phyloP scores from a whole-genome alignment of 768 basidiomycete species.

The Chlorophyllum brunneum region DNA sequence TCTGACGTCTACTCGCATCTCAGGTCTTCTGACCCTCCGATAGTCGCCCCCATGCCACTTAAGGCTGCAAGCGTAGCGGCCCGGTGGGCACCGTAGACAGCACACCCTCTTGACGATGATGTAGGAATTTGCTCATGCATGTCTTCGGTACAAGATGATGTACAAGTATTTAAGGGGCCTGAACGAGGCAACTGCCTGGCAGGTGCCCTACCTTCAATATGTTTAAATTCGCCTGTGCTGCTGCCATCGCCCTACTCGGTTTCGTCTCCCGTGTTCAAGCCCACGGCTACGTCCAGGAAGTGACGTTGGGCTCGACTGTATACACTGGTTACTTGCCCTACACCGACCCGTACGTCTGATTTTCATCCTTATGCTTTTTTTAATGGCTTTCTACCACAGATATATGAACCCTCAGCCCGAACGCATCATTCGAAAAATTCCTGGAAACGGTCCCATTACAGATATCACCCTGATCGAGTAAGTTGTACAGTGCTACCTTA shows the following conservation, averaged over 20 bases:
- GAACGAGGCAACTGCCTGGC: background rate
- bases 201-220: background rate
- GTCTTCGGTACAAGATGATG: background rate
- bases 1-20: background rate
- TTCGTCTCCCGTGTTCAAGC: constrained; percentile 18
- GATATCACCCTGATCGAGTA: constrained; percentile 33
- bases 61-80: background rate
- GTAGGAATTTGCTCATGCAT: too few species aligned
- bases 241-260: constrained; percentile 1
- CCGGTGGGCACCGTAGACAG: background rate
- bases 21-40: constrained; percentile 1
- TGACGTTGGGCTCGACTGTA: constrained; percentile 27
- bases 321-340: constrained; percentile 36
- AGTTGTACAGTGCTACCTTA: background rate
- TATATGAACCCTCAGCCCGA: constrained; percentile 29
- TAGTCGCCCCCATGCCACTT: background rate
- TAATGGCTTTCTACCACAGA: constrained; percentile 8
- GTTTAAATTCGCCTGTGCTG: constrained; percentile 7
- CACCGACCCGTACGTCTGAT: constrained; percentile 26
- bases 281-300: constrained; percentile 37
- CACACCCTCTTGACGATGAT: background rate
- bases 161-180: background rate
- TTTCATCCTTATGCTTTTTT: background rate
- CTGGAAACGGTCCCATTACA: constrained; percentile 35
- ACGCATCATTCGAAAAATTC: constrained; percentile 34